Conservation (phyloP, 192 early-diverging fungal genomes). For the Neocallimastix lanati region DNA sequence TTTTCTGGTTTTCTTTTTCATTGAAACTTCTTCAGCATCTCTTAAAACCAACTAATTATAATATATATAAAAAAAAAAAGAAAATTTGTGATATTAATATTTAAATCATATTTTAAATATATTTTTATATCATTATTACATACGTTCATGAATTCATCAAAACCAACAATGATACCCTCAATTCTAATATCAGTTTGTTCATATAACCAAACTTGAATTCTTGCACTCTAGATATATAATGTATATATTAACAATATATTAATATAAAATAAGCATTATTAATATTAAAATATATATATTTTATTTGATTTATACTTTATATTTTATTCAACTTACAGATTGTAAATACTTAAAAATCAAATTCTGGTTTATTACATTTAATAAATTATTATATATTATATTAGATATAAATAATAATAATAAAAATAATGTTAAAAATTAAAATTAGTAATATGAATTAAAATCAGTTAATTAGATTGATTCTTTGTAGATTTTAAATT, state of each 20-base stretch:
- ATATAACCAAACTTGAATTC: constrained; percentile 2
- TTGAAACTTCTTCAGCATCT: constrained; percentile 4
- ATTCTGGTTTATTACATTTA: too few relatives aligned
- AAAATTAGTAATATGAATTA: too few relatives aligned
- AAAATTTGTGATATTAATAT: too few relatives aligned
- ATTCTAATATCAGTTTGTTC: constrained; percentile 4
- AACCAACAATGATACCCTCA: constrained; percentile 2
- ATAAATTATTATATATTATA: too few relatives aligned
- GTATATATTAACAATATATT: too few relatives aligned
- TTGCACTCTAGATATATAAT: background rate
- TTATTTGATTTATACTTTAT: background rate
- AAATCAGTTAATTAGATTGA: too few relatives aligned
- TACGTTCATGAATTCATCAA: constrained; percentile 5
- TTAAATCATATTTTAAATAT: too few relatives aligned
- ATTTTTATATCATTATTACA: background rate
- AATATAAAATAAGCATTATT: background rate
- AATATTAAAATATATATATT: background rate
- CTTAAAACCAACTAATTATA: constrained; percentile 1
- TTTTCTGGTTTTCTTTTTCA: background rate
- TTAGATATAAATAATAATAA: too few relatives aligned
- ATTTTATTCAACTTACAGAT: background rate
- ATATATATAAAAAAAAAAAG: too few relatives aligned
- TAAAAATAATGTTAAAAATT: too few relatives aligned
- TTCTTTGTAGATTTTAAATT: too few relatives aligned
- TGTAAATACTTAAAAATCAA: constrained; percentile 2